Base-by-base conservation (phyloP, 73 alveolate genomes). In the Durusdinium trenchii region DNA sequence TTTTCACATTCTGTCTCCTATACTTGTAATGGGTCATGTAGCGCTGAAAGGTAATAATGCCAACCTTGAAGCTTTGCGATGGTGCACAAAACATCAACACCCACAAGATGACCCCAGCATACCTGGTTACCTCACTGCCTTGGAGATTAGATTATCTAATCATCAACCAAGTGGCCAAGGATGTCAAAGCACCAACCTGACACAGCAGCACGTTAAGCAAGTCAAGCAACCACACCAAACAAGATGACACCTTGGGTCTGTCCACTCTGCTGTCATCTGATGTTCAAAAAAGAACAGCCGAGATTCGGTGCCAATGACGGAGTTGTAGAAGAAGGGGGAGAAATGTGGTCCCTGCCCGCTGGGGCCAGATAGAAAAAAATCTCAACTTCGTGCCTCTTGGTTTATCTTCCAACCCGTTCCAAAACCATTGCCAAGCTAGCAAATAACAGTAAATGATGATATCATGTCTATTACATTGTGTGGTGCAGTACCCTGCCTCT, bases 291-390 rank as follows among this genome's bases (percentile, higher is more conserved):
- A 54, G 12, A 40, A 1, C 23, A 57, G 95, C 67, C 89, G 45
- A 47, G 98, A 46, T 35, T 61, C 99, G 0, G 99, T 94, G 38
- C 99, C 99, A 52, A 94, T 94, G 51, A 94, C 99, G 32, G 99
- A 94, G 94, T 94, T 94, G 84, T 94, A 94, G 83, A 73, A 94
- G 43, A 76, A 42, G 18, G 99, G 99, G 51, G 99, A 43, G 51
- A 94, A 94, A 57, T 94, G 99, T 36, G 99, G 99, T 30, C 99
- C 99, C 94, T 91, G 78, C 94, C 18, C 30, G n/a, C 6, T 40
- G 18, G 86, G 16, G 40, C 52, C 60, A 43, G 45, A 3, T 0
- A 36, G 7, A 2, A 4, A 0, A 76, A 76, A 32, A 6, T 36
- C 51, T 23, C 30, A 6, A 4, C 51, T 71, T 10, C 26, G 51